A percentile compares a stretch with the other conserved stretches of the same genome.
Evolutionary conservation across 495 filamentous ascomycete genomes (phyloP).

Genomic region (Neurospora tetrasperma): DNA sequence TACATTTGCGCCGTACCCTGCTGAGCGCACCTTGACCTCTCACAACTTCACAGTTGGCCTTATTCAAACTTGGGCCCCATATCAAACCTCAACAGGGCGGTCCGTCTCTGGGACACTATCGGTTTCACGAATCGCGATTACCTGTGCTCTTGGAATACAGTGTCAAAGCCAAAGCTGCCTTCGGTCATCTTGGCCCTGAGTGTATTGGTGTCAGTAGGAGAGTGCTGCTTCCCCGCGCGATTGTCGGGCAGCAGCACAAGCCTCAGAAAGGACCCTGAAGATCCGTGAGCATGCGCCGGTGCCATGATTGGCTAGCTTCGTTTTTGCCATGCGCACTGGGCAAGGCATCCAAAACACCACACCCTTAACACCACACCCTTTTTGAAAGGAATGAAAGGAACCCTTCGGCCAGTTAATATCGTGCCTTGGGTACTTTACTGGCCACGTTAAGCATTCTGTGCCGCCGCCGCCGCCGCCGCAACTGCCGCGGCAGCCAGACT

Average conservation of each 20-base stretch:
- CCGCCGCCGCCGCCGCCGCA: not conserved
- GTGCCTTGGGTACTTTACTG: not conserved
- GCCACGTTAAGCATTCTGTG: not conserved
- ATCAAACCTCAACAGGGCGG: not conserved
- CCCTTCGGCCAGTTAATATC: not conserved
- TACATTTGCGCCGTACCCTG: not conserved
- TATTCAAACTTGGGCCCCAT: not conserved
- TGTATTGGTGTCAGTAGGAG: not conserved
- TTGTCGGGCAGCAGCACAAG: slow-evolving; percentile 1
- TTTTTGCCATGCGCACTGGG: not conserved
- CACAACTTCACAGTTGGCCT: not conserved
- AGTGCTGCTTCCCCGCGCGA: not conserved
- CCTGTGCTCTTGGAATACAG: not conserved
- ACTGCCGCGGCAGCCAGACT: not conserved
- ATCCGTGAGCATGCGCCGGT: slow-evolving; percentile 4
- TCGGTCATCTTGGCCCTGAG: not conserved
- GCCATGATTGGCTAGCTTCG: not conserved
- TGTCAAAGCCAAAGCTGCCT: not conserved
- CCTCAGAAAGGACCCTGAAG: slow-evolving; percentile 16
- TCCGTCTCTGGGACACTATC: not conserved
- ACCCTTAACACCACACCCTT: not conserved
- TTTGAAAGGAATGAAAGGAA: not conserved
- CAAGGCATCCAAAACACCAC: not conserved
- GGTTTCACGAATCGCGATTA: not conserved
- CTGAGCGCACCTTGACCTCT: not conserved